Conservation (phyloP, 768 basidiomycete species). For the Tephrocybe sp. region DNA sequence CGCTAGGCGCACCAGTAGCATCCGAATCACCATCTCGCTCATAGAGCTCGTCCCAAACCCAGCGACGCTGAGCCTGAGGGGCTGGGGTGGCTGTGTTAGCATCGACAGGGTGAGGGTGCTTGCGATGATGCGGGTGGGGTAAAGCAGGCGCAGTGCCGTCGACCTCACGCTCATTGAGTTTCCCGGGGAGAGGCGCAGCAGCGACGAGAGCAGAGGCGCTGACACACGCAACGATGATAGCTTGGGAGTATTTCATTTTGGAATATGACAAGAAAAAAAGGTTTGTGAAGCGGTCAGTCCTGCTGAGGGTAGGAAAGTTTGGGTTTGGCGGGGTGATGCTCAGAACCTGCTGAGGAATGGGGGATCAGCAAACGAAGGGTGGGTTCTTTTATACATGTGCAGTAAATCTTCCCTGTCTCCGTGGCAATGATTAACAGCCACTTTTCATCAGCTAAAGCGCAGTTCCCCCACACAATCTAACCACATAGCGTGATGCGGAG, state of each 20-base stretch:
- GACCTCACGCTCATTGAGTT: background rate
- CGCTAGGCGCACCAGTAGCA: background rate
- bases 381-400: slow-evolving; percentile 4
- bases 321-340: slow-evolving; percentile 4
- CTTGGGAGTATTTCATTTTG: slow-evolving; percentile 19
- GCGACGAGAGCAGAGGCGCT: slow-evolving; percentile 14
- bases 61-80: background rate
- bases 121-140: too few species aligned
- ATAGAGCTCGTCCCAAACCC: too few species aligned
- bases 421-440: background rate
- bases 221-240: slow-evolving; percentile 12
- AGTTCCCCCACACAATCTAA: too few species aligned
- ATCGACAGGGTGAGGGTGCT: background rate
- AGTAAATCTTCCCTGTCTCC: background rate
- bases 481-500: too few species aligned
- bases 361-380: background rate
- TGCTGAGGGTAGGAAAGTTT: slow-evolving; percentile 6
- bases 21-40: too few species aligned
- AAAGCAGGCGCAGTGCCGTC: too few species aligned
- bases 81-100: background rate
- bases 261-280: slow-evolving; percentile 4
- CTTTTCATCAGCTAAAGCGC: too few species aligned
- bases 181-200: slow-evolving; percentile 2
- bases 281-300: slow-evolving; percentile 7
- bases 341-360: slow-evolving; percentile 16